Base-by-base conservation (phyloP, 2,329 filamentous ascomycete species). In the Ophiostoma sp. region DNA sequence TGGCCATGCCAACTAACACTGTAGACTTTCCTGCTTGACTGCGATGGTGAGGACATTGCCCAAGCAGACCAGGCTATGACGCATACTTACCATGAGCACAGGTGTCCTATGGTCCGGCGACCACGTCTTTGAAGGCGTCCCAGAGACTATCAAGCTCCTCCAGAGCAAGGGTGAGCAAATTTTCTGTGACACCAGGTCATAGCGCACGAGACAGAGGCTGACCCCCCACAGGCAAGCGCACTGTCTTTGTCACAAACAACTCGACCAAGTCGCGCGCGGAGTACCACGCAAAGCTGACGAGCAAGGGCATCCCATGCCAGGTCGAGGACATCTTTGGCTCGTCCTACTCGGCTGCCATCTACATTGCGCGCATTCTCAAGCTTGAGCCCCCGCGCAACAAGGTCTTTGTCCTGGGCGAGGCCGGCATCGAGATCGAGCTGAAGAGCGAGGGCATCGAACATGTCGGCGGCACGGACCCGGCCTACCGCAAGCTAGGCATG, bases 161-260 rank as follows among this genome's bases (percentile, higher is more conserved):
- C 89, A 92, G 75, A 89, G 87, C 69, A 90, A 87, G 87, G 92
- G 93, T 93, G 16, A n/a, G 58, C 41, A 7, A 9, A 14, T n/a
- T 18, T 75, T 27, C 27, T 44, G 12, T 11, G 27, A 16, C 16
- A 16, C n/a, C 16, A 52, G 49, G 16, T 1, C 27, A 27, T 27
- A 9, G 3, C 6, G 6, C 16, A 52, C 7, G 6, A 16, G 14
- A 16, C 49, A 18, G 55, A 11, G 18, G 41, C 38, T 62, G 12
- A 60, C 55, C 12, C 2, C 2, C 16, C 27, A 2, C 67, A 95
- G 93, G 92, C 76, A 99, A 99, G 79, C 89, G 89, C 76, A 85
- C 95, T 45, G 88, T 99, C 67, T 99, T 99, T 76, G 95, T 99
- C 66, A 99, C 95, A 55, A 99, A 99, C 81, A 99, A 99, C 82